These are phyloP conservation scores for Podaxis sp. DNA, from an alignment of 768 basidiomycete species.

Conservation along the genomic window DNA sequence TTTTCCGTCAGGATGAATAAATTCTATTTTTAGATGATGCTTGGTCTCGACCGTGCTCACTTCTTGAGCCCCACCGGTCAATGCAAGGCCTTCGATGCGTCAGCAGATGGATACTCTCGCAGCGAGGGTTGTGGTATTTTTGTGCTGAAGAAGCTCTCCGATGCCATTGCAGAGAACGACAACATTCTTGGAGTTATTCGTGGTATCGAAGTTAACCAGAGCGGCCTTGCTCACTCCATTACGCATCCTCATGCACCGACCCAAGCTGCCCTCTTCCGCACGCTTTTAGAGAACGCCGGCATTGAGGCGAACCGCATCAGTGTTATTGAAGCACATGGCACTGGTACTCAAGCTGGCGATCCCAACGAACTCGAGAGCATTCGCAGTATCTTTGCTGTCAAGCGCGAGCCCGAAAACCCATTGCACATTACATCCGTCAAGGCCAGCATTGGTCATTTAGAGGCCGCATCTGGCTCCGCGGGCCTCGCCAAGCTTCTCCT, in stretches of 20 bases:
- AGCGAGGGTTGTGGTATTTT: constrained; percentile 73
- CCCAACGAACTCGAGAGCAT: constrained; percentile 65
- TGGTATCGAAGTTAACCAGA: constrained; percentile 72
- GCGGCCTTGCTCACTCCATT: constrained; percentile 63
- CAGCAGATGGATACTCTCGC: constrained; percentile 74
- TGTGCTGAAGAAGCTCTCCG: constrained; percentile 69
- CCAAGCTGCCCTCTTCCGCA: constrained; percentile 54
- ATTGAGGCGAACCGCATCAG: constrained; percentile 49
- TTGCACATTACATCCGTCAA: constrained; percentile 75
- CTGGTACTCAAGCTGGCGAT: constrained; percentile 75
- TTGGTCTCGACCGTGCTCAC: constrained; percentile 69
- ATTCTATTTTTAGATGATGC: constrained; percentile 53
- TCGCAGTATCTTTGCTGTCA: constrained; percentile 48
- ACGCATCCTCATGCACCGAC: constrained; percentile 70
- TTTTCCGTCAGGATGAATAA: not conserved
- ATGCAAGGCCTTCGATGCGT: constrained; percentile 70
- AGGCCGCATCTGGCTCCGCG: constrained; percentile 75
- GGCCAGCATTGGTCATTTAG: constrained; percentile 73
- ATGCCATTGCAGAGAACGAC: constrained; percentile 68
- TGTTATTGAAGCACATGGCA: constrained; percentile 76
- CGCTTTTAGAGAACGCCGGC: constrained; percentile 45
- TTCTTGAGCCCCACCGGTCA: constrained; percentile 68
- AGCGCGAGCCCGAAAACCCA: constrained; percentile 44
- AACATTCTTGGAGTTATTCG: constrained; percentile 67
- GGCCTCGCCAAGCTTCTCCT: constrained; percentile 71